Base-by-base conservation (phyloP, 2,329 filamentous ascomycete genomes). In the Ramichloridium luteum region DNA sequence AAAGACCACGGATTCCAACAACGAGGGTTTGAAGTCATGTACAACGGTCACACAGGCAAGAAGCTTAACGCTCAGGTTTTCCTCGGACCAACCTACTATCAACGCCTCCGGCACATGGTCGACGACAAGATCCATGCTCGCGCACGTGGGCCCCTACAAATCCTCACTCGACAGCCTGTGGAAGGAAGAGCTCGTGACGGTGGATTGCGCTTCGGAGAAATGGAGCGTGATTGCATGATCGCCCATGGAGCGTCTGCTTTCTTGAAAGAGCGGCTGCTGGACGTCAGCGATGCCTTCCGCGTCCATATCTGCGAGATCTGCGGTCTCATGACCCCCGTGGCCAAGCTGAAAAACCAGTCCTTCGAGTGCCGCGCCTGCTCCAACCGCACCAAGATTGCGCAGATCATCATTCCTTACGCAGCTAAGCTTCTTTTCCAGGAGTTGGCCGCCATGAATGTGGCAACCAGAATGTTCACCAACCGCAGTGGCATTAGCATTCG, bases 151-250 rank as follows among this genome's bases (percentile, higher is more conserved):
- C 90, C 90, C 1, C 82, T 93, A 13, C 90, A 98, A 62, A 98
- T 98, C 52, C 74, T 98, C 64, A 98, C 90, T 3, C 72, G 92
- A 36, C 90, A 98, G 60, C 90, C 90, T 12, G 90, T 98, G 10
- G 90, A 98, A 63, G 90, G 90, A 80, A 82, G 92, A 74, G 90
- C 90, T 3, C 71, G 92, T 61, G 92, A 98, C 56, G 90, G 90
- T 71, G 90, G 90, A 67, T 72, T 98, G 27, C 88, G 92, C 56
- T 98, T 98, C 74, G 90, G 90, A 77, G 90, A 98, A 69, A 98
- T 98, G 90, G 92, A 98, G 63, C 88, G 92, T 65, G 92, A 98
- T 74, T 98, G 90, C 59, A 98, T 98, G 90, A 98, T 98, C 66
- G 85, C 92, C n/a, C 92, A 98, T 57, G 90, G 90, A 55, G 90